Evolutionary conservation across 2,329 filamentous ascomycete genomes (phyloP).

Genomic region (Calonectria hawksworthii): DNA sequence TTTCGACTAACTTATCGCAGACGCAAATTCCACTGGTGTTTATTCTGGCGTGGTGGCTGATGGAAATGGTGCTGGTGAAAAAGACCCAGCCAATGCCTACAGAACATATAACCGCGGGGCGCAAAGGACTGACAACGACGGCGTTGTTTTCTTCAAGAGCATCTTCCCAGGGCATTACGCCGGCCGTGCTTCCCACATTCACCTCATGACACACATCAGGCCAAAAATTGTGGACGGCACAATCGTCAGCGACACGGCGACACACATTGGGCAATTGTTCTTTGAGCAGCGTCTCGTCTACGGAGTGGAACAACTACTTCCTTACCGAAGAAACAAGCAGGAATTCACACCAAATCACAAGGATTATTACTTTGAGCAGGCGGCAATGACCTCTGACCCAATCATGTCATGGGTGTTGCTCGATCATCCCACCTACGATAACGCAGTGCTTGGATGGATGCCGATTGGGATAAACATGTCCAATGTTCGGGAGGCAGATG

Average conservation of each 20-base stretch:
- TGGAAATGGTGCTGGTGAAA: slow-evolving; percentile 49
- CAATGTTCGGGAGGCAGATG: neutral
- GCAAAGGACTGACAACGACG: slow-evolving; percentile 50
- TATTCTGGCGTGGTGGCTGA: slow-evolving; percentile 53
- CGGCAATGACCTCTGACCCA: slow-evolving; percentile 2
- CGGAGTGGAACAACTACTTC: slow-evolving; percentile 58
- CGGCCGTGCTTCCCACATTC: slow-evolving; percentile 53
- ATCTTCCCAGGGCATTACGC: slow-evolving; percentile 54
- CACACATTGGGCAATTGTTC: slow-evolving; percentile 71
- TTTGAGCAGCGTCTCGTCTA: slow-evolving; percentile 68
- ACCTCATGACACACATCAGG: slow-evolving; percentile 46
- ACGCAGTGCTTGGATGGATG: slow-evolving; percentile 21
- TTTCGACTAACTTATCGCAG: neutral
- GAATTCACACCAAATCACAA: slow-evolving; percentile 61
- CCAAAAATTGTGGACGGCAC: slow-evolving; percentile 60
- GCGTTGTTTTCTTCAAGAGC: slow-evolving; percentile 51
- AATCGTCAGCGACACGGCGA: slow-evolving; percentile 58
- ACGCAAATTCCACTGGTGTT: slow-evolving; percentile 51
- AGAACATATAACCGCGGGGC: slow-evolving; percentile 51
- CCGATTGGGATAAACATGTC: slow-evolving; percentile 23
- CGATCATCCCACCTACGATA: neutral
- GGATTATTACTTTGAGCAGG: slow-evolving; percentile 50
- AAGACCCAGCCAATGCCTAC: slow-evolving; percentile 44
- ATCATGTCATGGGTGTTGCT: slow-evolving; percentile 18
- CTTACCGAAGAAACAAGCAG: slow-evolving; percentile 59